These are phyloP conservation scores for Avena insularis DNA, from an alignment of 176 grass and related monocot species.

Conservation along the genomic window DNA sequence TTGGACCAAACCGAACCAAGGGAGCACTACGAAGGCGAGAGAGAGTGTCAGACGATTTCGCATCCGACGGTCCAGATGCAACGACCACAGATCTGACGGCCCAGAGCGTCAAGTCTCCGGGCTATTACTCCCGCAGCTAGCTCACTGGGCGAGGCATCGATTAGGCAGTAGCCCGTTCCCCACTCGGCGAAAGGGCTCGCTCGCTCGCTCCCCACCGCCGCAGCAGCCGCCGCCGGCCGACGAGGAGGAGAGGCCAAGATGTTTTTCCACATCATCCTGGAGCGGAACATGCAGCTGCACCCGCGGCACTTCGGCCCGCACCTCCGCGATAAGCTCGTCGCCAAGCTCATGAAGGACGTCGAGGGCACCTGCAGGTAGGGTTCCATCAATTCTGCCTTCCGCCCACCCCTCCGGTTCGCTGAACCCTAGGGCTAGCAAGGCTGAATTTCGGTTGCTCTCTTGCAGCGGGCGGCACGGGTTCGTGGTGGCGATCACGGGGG, in stretches of 20 bases:
- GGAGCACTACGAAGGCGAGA: neutral
- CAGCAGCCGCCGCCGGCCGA: slow-evolving; percentile 13
- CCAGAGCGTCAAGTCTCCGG: neutral
- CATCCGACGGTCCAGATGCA: neutral
- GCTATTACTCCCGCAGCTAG: neutral
- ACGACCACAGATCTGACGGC: neutral
- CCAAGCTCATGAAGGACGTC: slow-evolving; percentile 99
- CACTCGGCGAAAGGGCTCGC: neutral
- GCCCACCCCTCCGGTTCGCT: neutral
- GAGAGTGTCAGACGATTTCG: neutral
- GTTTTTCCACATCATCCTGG: slow-evolving; percentile 98
- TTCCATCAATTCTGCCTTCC: neutral
- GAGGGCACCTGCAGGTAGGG: slow-evolving; percentile 96
- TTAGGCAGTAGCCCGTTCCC: neutral
- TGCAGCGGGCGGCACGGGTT: slow-evolving; percentile 90
- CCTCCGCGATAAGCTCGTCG: slow-evolving; percentile 90
- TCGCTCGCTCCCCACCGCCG: slow-evolving; percentile 2
- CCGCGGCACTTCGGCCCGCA: slow-evolving; percentile 95
- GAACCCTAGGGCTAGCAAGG: neutral
- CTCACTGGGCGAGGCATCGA: neutral
- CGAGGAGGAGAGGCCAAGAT: slow-evolving; percentile 44
- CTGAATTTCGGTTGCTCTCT: neutral
- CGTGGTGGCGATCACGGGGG: slow-evolving; percentile 94
- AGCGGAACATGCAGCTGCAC: slow-evolving; percentile 98
- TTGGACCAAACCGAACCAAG: neutral